phyloP scores from a whole-genome alignment of 495 filamentous ascomycete species.

The Penicillium samsonianum region DNA sequence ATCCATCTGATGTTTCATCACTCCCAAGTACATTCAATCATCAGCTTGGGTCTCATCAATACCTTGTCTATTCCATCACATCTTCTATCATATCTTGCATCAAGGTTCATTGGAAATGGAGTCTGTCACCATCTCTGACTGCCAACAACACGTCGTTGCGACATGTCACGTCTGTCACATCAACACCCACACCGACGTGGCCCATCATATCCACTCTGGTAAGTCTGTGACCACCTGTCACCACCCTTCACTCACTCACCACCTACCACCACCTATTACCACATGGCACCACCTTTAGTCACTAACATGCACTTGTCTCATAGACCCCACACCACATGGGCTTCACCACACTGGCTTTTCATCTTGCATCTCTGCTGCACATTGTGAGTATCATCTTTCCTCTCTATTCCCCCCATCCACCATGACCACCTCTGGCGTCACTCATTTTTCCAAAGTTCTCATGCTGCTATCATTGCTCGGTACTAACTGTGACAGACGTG shows the following conservation, averaged over 20 bases:
- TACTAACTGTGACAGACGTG: background rate
- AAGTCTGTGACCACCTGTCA: background rate
- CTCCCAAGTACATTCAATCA: background rate
- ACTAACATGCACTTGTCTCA: background rate
- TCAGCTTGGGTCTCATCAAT: background rate
- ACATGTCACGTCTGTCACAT: background rate
- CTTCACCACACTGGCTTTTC: background rate
- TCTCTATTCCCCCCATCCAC: background rate
- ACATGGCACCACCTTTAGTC: background rate
- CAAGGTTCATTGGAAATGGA: background rate
- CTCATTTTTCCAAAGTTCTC: no score
- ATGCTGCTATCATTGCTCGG: background rate
- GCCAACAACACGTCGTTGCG: background rate
- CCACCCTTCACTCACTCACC: no score
- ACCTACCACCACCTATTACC: no score
- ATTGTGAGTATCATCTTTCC: background rate
- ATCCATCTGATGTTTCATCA: background rate
- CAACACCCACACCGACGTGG: background rate
- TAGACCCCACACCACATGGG: background rate
- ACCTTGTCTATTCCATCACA: background rate
- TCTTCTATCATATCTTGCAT: background rate
- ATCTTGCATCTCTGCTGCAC: background rate
- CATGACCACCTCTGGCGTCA: no score
- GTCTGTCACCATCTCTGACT: background rate
- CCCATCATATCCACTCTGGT: background rate